Evolutionary conservation across 163 green algal genomes (phyloP), one percentile per base, ranked within the genome.

Genomic region (Volvox carteri): DNA sequence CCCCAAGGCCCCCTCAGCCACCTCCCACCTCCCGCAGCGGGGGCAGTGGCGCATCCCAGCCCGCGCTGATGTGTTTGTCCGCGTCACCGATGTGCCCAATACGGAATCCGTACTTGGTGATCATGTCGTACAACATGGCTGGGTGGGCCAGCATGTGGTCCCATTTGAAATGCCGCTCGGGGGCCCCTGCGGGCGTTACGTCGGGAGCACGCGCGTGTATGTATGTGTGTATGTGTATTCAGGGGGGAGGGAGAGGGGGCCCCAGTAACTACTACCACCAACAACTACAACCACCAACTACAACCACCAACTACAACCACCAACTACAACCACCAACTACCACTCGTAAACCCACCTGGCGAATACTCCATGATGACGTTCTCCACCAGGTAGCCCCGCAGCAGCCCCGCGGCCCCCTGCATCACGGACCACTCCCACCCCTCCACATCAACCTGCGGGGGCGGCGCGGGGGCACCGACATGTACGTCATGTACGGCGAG

Each of bases 321-420:
- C 19, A 65, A 23, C 54, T 65, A 65, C 28, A 65, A 65, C 25
- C 7, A 65, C 5, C 2, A 12, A 65, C 5, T 4, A 19, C 54
- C 54, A 5, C 8, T 65, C 28, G 25, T 23, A 65, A 65, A 65
- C 54, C 28, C 54, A 65, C 54, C 54, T 23, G 54, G 54, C 19
- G 54, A 93, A 78, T 97, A 97, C 84, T 97, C 95, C 92, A 97
- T 94, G 21, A 95, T 68, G 4, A 97, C 80, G 80, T 97, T 94
- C 30, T 94, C 75, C 16, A 97, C 86, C 28, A 81, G 78, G 73
- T 86, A 76, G 19, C 85, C 70, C 42, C 88, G 88, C 54, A 92
- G 70, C 46, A 94, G 79, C 56, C 84, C 37, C 16, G 18, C 12
- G 11, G 91, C 90, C 1, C 92, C 92, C 58, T 84, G 44, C 37